These are phyloP conservation scores for Candida koratica DNA, from an alignment of 805 yeast genomes.

Conservation along the genomic window DNA sequence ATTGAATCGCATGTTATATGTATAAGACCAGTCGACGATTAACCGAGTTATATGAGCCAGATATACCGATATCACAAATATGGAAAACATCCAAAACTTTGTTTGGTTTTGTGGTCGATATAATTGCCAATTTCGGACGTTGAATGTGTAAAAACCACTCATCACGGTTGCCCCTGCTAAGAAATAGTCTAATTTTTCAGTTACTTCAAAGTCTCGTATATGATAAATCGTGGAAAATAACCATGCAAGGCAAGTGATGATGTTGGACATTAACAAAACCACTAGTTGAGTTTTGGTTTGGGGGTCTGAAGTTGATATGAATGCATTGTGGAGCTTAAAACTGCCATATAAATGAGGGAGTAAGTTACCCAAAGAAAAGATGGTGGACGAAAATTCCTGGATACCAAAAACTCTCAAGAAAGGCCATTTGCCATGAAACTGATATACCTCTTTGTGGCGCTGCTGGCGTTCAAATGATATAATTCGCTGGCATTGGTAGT, in stretches of 20 bases:
- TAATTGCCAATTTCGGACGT: conserved; percentile 56
- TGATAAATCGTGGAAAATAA: conserved; percentile 81
- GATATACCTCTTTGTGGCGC: conserved; percentile 55
- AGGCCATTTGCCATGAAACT: conserved; percentile 99
- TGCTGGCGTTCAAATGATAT: conserved; percentile 55
- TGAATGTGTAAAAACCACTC: conserved; percentile 69
- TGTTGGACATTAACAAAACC: conserved; percentile 5
- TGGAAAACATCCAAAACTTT: conserved; percentile 33
- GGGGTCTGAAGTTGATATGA: conserved; percentile 9
- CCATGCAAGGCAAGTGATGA: conserved; percentile 62
- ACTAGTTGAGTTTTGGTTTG: conserved; percentile 6
- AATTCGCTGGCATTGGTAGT: conserved; percentile 84
- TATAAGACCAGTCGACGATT: conserved; percentile 75
- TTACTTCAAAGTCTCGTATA: conserved; percentile 69
- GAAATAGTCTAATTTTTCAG: conserved; percentile 87
- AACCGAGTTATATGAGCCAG: conserved; percentile 63
- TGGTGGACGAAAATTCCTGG: conserved; percentile 78
- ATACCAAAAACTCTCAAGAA: conserved; percentile 70
- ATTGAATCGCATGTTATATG: conserved; percentile 92
- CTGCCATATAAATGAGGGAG: conserved; percentile 49
- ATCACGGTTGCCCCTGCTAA: conserved; percentile 89
- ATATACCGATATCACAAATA: conserved; percentile 49
- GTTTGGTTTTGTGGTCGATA: conserved; percentile 34
- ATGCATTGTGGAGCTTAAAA: conserved; percentile 20
- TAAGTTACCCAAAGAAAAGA: conserved; percentile 62